Base-by-base conservation (phyloP, 2,329 filamentous ascomycete genomes). In the Talaromyces albobiverticillius region DNA sequence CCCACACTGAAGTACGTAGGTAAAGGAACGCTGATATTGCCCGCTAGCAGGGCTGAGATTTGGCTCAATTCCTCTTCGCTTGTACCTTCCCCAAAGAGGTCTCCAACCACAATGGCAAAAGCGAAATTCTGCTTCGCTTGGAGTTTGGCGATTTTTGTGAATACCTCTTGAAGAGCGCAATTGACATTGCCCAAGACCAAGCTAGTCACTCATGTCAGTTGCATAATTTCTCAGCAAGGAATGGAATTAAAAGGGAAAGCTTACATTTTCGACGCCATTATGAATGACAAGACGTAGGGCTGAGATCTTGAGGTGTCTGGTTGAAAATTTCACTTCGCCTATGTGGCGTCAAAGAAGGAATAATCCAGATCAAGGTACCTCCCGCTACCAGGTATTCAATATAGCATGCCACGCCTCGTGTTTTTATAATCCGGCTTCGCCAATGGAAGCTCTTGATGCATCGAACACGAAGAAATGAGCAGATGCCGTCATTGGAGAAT, bases 1-100 rank as follows among this genome's bases (percentile, higher is more conserved):
- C 89, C 91, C 57, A 96, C 79, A 2, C 89, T 90, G 69, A 97
- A 99, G 74, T 99, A 99, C 8, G 88, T 95, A 1, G 92, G 86
- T 1, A 97, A 76, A 3, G 92, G 86, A 4, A 97, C 78, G 20
- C 78, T 67, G 50, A 95, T 85, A 10, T 82, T 78, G n/a, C 90
- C 90, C 23, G 82, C 73, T 1, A 97, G 72, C 3, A 99, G 80
- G 9, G 82, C 79, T 10, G 78, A 74, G 4, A 94, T 72, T 11
- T 82, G 78, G 38, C 85, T 78, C 50, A 88, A 81, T 43, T 85
- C 79, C 1, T 67, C 66, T 29, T 71, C 70, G 42, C 66, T 63
- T 4, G 69, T 62, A 22, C 78, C 74, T 41, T 80, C 73, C 16
- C 80, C 76, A 66, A 97, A 97, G 6, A 97, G 79, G 66, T 96